These are phyloP conservation scores for Neonectria coccinea DNA, from an alignment of 2,329 filamentous ascomycete genomes.

Conservation along the genomic window DNA sequence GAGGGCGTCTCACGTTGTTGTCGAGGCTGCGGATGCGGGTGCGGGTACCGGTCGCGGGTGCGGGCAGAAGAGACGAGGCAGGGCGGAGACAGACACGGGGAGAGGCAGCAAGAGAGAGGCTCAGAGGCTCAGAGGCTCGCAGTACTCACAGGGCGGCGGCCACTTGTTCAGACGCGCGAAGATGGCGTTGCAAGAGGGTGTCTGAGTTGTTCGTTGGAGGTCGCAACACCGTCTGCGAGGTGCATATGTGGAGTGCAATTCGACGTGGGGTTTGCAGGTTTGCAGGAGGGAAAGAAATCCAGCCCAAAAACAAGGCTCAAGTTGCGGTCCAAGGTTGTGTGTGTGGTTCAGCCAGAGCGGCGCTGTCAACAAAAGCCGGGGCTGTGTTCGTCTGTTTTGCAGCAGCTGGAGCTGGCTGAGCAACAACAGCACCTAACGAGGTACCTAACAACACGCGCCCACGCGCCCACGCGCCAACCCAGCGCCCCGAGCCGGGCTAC, in stretches of 20 bases:
- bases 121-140: neutral
- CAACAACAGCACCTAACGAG: neutral
- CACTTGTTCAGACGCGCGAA: constrained; percentile 17
- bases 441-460: neutral
- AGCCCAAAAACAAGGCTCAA: constrained; percentile 21
- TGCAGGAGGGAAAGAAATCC: constrained; percentile 48
- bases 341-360: neutral
- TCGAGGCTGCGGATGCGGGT: constrained; percentile 29
- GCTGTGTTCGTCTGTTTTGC: neutral
- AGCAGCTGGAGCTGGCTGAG: constrained; percentile 14
- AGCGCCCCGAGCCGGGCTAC: constrained; percentile 1
- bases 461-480: neutral
- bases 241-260: constrained; percentile 47
- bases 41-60: constrained; percentile 16
- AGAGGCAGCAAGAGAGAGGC: neutral
- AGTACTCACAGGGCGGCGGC: constrained; percentile 19
- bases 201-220: constrained; percentile 49
- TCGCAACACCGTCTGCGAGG: constrained; percentile 41
- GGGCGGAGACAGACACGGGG: constrained; percentile 12
- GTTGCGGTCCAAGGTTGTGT: constrained; percentile 21
- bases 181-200: constrained; percentile 42
- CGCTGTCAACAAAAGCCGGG: constrained; percentile 34
- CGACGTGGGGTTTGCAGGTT: constrained; percentile 57
- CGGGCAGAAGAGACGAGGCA: constrained; percentile 14
- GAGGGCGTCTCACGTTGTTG: constrained; percentile 27